These are phyloP conservation scores for Neurospora africana DNA, from an alignment of 495 filamentous ascomycete species.

Conservation along the genomic window DNA sequence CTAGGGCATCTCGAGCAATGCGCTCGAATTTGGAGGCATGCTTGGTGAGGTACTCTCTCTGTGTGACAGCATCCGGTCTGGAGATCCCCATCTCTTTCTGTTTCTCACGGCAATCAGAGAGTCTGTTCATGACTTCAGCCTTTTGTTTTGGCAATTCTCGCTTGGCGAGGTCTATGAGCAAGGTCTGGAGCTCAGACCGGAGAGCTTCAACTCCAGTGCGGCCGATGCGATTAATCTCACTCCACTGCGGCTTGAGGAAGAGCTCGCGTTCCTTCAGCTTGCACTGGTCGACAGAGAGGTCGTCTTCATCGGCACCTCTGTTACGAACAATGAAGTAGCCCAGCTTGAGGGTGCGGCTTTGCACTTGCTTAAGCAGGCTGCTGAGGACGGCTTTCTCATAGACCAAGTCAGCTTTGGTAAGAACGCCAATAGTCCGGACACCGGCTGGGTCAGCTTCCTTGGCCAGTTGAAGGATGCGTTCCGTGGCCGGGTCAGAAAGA, in stretches of 20 bases:
- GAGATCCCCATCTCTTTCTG: constrained; percentile 35
- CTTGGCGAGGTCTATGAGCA: constrained; percentile 36
- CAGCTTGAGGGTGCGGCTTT: constrained; percentile 32
- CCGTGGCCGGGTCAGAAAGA: constrained; percentile 48
- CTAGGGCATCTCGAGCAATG: constrained; percentile 2
- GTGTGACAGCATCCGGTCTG: constrained; percentile 20
- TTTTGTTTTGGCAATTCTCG: constrained; percentile 44
- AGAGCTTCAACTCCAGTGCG: constrained; percentile 42
- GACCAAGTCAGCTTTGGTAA: constrained; percentile 50
- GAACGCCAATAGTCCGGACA: constrained; percentile 43
- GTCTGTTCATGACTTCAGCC: constrained; percentile 33
- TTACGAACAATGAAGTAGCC: constrained; percentile 53
- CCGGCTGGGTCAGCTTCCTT: constrained; percentile 36
- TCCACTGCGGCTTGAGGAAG: constrained; percentile 35
- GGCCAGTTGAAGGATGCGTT: constrained; percentile 47
- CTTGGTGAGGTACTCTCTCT: constrained; percentile 6
- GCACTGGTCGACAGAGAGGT: constrained; percentile 13
- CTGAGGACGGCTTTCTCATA: constrained; percentile 35
- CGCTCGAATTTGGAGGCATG: constrained; percentile 5
- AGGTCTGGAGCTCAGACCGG: constrained; percentile 29
- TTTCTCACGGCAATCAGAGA: constrained; percentile 21
- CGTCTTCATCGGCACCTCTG: constrained; percentile 30
- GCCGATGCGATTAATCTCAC: constrained; percentile 26
- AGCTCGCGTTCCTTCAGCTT: constrained; percentile 23
- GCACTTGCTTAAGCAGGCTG: constrained; percentile 33